Evolutionary conservation across 2,329 filamentous ascomycete genomes (phyloP).

Genomic region (Emmonsia crescens): DNA sequence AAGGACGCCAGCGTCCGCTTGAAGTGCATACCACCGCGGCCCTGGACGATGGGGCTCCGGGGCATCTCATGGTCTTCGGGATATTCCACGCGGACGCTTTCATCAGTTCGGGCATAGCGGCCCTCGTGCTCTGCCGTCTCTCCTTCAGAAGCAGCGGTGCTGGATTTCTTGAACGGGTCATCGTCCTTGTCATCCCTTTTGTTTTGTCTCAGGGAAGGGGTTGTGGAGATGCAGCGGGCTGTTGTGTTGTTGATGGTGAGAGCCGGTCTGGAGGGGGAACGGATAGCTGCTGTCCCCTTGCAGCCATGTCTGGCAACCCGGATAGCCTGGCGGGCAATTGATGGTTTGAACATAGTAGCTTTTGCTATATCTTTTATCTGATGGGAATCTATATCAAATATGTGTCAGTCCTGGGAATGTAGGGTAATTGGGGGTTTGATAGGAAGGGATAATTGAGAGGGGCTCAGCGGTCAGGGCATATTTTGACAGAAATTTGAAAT

Average conservation of each 20-base stretch:
- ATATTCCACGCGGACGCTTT: constrained; percentile 67
- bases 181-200: background rate
- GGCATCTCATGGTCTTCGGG: constrained; percentile 65
- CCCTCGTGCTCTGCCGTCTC: constrained; percentile 43
- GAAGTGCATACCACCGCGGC: constrained; percentile 68
- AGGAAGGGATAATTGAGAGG: background rate
- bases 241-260: constrained; percentile 9
- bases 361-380: background rate
- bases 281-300: constrained; percentile 8
- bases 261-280: constrained; percentile 6
- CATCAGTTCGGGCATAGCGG: constrained; percentile 67
- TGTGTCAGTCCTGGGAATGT: background rate
- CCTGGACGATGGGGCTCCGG: constrained; percentile 57
- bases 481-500: background rate
- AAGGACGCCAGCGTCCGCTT: constrained; percentile 79
- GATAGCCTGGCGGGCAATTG: constrained; percentile 19
- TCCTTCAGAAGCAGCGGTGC: background rate
- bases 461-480: background rate
- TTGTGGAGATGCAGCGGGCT: constrained; percentile 1
- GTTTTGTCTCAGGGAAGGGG: background rate
- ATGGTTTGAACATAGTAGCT: constrained; percentile 21
- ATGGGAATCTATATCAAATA: background rate
- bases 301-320: constrained; percentile 16
- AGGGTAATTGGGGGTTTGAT: background rate
- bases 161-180: constrained; percentile 1